These are phyloP conservation scores for Lathyrus tuberosus DNA, from an alignment of 306 rosid species.

Conservation along the genomic window DNA sequence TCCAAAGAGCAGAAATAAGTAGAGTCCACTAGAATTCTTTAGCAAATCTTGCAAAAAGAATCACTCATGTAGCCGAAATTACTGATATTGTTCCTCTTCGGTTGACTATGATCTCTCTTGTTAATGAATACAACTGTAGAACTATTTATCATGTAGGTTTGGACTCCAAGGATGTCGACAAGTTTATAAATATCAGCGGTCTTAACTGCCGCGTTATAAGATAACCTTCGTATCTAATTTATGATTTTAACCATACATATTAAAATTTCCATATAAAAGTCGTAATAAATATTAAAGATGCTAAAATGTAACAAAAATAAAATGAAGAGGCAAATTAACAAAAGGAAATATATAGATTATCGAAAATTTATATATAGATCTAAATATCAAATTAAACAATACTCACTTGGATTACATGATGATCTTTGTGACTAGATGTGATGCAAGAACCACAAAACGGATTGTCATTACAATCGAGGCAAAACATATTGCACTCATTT, in stretches of 20 bases:
- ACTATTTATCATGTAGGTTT: not conserved
- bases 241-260: not conserved
- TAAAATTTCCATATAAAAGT: not conserved
- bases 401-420: not conserved
- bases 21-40: not conserved
- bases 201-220: not conserved
- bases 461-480: not conserved
- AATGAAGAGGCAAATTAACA: no score
- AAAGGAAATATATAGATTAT: not conserved
- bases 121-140: not conserved
- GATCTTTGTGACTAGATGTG: not conserved
- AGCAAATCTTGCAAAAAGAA: not conserved
- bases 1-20: constrained; percentile 1
- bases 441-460: not conserved
- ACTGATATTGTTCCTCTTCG: not conserved
- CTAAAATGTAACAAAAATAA: not conserved
- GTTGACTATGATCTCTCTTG: not conserved
- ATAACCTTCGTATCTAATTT: not conserved
- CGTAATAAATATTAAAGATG: not conserved
- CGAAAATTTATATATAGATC: not conserved
- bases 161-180: not conserved
- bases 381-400: not conserved
- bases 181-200: not conserved
- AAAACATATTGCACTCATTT: not conserved
- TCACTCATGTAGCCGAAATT: not conserved